Evolutionary conservation across 805 yeast genomes (phyloP).

Genomic region (Barnettozyma pratensis): DNA sequence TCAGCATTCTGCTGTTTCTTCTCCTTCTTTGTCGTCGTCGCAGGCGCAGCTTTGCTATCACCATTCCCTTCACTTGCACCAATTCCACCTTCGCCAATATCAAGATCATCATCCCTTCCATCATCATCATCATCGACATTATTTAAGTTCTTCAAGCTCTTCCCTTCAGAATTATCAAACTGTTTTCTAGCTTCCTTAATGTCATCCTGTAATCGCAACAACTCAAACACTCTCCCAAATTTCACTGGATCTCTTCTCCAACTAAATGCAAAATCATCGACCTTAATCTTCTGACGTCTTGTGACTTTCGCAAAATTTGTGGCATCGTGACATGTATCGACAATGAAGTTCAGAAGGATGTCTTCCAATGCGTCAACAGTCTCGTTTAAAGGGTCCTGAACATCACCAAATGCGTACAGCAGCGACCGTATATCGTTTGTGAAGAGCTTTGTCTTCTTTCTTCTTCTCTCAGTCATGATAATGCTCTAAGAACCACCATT

Average conservation of each 20-base stretch:
- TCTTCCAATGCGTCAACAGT: conserved; percentile 66
- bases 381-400: conserved; percentile 58
- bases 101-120: conserved; percentile 25
- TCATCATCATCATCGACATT: conserved; percentile 26
- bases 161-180: conserved; percentile 58
- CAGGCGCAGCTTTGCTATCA: conserved; percentile 14
- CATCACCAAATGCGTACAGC: conserved; percentile 71
- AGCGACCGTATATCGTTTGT: conserved; percentile 50
- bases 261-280: conserved; percentile 71
- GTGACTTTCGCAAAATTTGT: conserved; percentile 45
- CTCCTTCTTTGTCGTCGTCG: conserved; percentile 5
- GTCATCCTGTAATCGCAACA: conserved; percentile 52
- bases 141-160: conserved; percentile 26
- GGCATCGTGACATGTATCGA: conserved; percentile 55
- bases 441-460: conserved; percentile 40
- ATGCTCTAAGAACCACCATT: no score
- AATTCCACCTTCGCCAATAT: conserved; percentile 22
- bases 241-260: conserved; percentile 61
- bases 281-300: conserved; percentile 55
- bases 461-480: conserved; percentile 17
- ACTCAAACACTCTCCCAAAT: conserved; percentile 64
- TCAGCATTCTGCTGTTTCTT: conserved; percentile 12
- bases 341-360: conserved; percentile 55
- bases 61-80: conserved; percentile 15
- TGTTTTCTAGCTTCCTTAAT: conserved; percentile 63